Conservation (phyloP, 805 yeast genomes). For the Kuraishia borneana region DNA sequence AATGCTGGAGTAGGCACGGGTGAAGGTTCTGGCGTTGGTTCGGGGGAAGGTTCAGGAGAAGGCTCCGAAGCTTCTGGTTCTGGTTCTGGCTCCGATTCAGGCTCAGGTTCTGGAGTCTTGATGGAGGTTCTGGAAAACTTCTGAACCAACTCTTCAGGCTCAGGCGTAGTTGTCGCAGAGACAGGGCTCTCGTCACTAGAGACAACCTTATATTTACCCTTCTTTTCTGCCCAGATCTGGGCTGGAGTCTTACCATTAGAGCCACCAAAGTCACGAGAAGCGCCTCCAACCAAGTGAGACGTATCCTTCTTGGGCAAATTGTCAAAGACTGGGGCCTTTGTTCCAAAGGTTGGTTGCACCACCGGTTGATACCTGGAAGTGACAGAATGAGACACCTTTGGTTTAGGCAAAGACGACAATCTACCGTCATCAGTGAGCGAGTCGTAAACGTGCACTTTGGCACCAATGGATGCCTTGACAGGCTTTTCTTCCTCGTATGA, state of each 20-base stretch:
- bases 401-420: slow-evolving; percentile 53
- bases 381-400: slow-evolving; percentile 40
- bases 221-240: slow-evolving; percentile 89
- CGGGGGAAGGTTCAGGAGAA: slow-evolving; percentile 10
- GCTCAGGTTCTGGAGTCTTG: slow-evolving; percentile 6
- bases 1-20: slow-evolving; percentile 4
- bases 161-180: slow-evolving; percentile 10
- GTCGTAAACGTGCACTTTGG: slow-evolving; percentile 23
- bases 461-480: slow-evolving; percentile 15
- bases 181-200: slow-evolving; percentile 19
- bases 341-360: slow-evolving; percentile 22
- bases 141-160: slow-evolving; percentile 6
- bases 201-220: slow-evolving; percentile 49
- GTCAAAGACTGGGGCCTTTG: slow-evolving; percentile 19
- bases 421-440: slow-evolving; percentile 23
- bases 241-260: slow-evolving; percentile 86
- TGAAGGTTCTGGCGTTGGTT: slow-evolving; percentile 5
- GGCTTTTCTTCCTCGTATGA: slow-evolving; percentile 4
- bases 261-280: slow-evolving; percentile 50
- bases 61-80: slow-evolving; percentile 6
- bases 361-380: slow-evolving; percentile 29
- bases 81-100: slow-evolving; percentile 9
- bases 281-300: slow-evolving; percentile 44
- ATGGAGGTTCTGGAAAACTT: background rate
- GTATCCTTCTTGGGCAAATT: slow-evolving; percentile 21